phyloP scores from a whole-genome alignment of 768 basidiomycete genomes.

The Hypholoma sublateritium region DNA sequence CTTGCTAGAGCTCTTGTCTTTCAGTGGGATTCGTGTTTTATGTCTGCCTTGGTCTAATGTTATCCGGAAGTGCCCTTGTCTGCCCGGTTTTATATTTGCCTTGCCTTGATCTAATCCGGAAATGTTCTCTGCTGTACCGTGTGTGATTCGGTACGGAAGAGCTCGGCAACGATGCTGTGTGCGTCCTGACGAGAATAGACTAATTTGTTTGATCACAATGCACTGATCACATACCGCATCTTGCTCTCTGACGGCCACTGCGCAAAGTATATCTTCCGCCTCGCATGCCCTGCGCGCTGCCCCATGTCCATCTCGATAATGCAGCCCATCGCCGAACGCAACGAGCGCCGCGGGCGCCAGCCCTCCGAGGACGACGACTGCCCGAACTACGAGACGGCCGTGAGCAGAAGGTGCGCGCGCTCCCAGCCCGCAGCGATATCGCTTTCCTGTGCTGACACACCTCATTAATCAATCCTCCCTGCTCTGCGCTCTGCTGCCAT shows the following conservation, averaged over 20 bases:
- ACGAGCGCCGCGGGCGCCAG: constrained; percentile 11
- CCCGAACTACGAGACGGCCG: constrained; percentile 39
- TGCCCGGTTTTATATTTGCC: no score
- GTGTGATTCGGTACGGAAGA: no score
- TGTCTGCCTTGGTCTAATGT: no score
- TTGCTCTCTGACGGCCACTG: neutral
- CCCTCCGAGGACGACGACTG: constrained; percentile 31
- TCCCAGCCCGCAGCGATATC: constrained; percentile 1
- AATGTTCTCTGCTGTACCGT: no score
- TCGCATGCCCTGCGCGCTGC: neutral
- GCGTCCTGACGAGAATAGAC: neutral
- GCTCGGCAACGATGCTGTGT: neutral
- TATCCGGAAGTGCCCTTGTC: no score
- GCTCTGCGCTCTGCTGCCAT: neutral
- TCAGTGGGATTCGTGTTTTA: no score
- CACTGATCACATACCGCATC: neutral
- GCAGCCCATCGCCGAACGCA: constrained; percentile 17
- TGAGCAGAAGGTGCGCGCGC: constrained; percentile 36
- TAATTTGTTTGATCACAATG: neutral
- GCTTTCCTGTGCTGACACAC: constrained; percentile 17
- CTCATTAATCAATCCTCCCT: constrained; percentile 10
- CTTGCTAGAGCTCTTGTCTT: no score
- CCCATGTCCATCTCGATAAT: constrained; percentile 26
- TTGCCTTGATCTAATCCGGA: no score
- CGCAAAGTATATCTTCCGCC: neutral